These are phyloP conservation scores for Phyllostachys edulis DNA, from an alignment of 176 grass and related monocot genomes.

Conservation along the genomic window DNA sequence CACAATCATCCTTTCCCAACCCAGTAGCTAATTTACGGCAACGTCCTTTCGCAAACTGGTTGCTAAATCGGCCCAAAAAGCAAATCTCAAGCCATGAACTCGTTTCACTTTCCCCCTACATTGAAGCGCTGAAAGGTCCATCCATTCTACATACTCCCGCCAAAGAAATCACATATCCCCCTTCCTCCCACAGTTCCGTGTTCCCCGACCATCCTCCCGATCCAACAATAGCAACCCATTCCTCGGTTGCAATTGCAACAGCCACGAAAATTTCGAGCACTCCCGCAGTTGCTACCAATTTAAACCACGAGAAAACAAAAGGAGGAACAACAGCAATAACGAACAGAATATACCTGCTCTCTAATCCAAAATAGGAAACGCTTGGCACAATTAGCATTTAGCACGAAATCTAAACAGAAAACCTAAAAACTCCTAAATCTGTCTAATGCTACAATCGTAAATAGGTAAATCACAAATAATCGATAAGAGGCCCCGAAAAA, in stretches of 20 bases:
- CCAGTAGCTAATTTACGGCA: not conserved
- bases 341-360: not conserved
- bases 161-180: not conserved
- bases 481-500: not conserved
- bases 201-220: not conserved
- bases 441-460: not conserved
- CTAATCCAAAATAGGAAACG: constrained; percentile 16
- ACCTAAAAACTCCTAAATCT: constrained; percentile 35
- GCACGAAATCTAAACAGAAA: constrained; percentile 29
- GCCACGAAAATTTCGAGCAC: not conserved
- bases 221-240: not conserved
- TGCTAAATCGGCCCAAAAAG: not conserved
- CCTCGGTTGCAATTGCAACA: not conserved
- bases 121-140: not conserved
- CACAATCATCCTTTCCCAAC: not conserved
- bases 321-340: not conserved
- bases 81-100: not conserved
- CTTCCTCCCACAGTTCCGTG: not conserved
- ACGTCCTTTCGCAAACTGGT: not conserved
- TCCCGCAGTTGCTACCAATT: not conserved
- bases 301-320: not conserved
- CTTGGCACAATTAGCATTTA: constrained; percentile 23
- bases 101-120: not conserved
- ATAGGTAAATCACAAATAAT: constrained; percentile 6
- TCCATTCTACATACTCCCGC: not conserved